phyloP scores from a whole-genome alignment of 768 basidiomycete genomes.

The Hygrophoropsis aurantiaca region DNA sequence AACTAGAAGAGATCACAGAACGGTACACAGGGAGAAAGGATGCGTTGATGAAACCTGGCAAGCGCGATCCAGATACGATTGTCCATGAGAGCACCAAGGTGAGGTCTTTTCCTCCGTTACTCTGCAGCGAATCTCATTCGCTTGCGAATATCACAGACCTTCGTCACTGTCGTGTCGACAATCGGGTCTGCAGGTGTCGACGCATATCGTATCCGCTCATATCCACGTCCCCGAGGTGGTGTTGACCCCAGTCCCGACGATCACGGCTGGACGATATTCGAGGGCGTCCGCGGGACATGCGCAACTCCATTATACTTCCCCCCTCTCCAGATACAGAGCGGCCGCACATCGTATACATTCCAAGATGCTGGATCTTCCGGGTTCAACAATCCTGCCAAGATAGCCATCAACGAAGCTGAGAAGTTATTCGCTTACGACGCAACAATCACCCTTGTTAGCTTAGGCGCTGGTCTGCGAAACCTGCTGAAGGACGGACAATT shows the following conservation, averaged over 20 bases:
- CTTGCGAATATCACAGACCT: too few relatives aligned
- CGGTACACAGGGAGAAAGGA: too few relatives aligned
- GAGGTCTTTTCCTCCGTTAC: too few relatives aligned
- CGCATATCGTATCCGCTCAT: slow-evolving; percentile 2
- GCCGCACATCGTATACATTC: not conserved
- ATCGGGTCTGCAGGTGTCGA: not conserved
- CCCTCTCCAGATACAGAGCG: not conserved
- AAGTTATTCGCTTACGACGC: too few relatives aligned
- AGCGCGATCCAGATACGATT: too few relatives aligned
- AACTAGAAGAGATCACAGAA: too few relatives aligned
- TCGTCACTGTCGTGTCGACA: not conserved
- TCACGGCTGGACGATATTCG: slow-evolving; percentile 1
- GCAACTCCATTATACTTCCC: not conserved
- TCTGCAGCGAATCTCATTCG: too few relatives aligned
- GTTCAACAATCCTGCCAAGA: not conserved
- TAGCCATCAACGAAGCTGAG: not conserved
- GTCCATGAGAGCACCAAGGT: too few relatives aligned
- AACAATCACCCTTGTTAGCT: too few relatives aligned
- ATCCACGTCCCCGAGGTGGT: not conserved
- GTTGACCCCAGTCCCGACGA: not conserved
- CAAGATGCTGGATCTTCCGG: slow-evolving; percentile 1
- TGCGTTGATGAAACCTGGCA: too few relatives aligned
- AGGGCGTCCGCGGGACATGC: slow-evolving; percentile 1
- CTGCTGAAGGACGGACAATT: too few relatives aligned
- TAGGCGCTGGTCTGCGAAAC: too few relatives aligned